Evolutionary conservation across 768 basidiomycete genomes (phyloP), one percentile per base, ranked within the genome.

Genomic region (Termitomyces sp.): DNA sequence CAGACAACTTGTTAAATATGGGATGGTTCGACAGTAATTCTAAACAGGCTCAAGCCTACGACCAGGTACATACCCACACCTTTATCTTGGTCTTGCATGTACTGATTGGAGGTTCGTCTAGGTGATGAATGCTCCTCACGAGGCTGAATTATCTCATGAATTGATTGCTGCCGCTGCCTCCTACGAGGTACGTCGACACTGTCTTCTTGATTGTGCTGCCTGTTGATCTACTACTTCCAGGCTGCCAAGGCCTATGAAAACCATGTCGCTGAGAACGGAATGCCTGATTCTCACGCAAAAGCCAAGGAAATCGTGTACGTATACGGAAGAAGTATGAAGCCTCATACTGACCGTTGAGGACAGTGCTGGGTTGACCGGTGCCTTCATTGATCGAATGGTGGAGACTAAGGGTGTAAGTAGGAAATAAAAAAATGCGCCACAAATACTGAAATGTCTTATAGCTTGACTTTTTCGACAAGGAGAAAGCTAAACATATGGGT

Each of bases 141-240:
- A 84, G 70, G 80, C 85, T 1, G 54, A 68, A 54, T 68, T 86
- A 51, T 79, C 83, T 9, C 87, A 89, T 66, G 82, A 89, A 69
- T 65, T 88, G 42, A 76, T 89, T 58, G 82, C 83, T 45, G 85
- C 70, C 41, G 87, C 87, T 44, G 86, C 85, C 6, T 68, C 83
- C 28, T 88, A 76, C 68, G 84, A 82, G 76, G 84, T 81, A 22
- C 10, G 49, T 54, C n/a, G 8, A 32, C 9, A 24, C 17, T 32
- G 17, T 26, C 24, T 46, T 2, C 4, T 19, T 50, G 19, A 26
- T 34, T 35, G 14, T 28, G 8, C 48, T 32, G 22, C 7, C 21
- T 37, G 10, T 28, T 45, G 21, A 26, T 10, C 34, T 5, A 38
- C 26, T 3, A 22, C 24, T 14, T 45, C 38, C 68, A 83, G 84